phyloP scores from a whole-genome alignment of 495 filamentous ascomycete species.

The Hypoxylon fragiforme region DNA sequence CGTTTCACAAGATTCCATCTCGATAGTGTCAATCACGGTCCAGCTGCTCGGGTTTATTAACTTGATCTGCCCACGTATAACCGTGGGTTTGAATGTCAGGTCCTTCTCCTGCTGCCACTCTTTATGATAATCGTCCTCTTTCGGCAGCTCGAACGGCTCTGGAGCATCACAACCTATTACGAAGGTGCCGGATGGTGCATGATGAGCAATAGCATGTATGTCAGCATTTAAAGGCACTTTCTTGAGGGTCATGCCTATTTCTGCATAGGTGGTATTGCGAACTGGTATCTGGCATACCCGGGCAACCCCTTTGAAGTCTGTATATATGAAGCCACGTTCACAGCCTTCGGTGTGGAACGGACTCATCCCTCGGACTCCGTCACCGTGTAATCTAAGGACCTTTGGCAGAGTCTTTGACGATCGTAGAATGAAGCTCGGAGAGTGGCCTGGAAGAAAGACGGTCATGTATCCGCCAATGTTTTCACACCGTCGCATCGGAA shows the following conservation, averaged over 20 bases:
- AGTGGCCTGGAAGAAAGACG: slow-evolving; percentile 77
- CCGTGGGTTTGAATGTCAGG: slow-evolving; percentile 64
- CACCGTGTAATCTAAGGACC: slow-evolving; percentile 69
- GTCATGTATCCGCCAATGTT: slow-evolving; percentile 75
- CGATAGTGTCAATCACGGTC: slow-evolving; percentile 73
- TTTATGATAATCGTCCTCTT: slow-evolving; percentile 78
- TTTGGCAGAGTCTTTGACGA: slow-evolving; percentile 73
- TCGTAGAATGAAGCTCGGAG: slow-evolving; percentile 78
- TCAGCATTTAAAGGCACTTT: slow-evolving; percentile 72
- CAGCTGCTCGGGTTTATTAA: slow-evolving; percentile 74
- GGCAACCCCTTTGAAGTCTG: slow-evolving; percentile 67
- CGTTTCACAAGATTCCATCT: slow-evolving; percentile 71
- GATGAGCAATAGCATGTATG: slow-evolving; percentile 74
- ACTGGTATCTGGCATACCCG: slow-evolving; percentile 68
- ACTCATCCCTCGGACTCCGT: slow-evolving; percentile 66
- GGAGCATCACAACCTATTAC: slow-evolving; percentile 69
- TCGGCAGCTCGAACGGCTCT: slow-evolving; percentile 77
- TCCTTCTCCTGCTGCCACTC: slow-evolving; percentile 76
- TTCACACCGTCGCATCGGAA: slow-evolving; percentile 62
- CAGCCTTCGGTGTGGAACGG: slow-evolving; percentile 73
- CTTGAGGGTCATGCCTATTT: slow-evolving; percentile 68
- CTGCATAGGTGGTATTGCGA: slow-evolving; percentile 62
- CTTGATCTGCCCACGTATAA: slow-evolving; percentile 69
- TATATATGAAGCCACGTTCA: slow-evolving; percentile 78
- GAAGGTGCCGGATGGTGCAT: slow-evolving; percentile 71